Percentiles rank a stretch among this genome's conserved stretches.
Conservation (phyloP, 2,329 filamentous ascomycete genomes). For the Cladosporium cucumerinum region DNA sequence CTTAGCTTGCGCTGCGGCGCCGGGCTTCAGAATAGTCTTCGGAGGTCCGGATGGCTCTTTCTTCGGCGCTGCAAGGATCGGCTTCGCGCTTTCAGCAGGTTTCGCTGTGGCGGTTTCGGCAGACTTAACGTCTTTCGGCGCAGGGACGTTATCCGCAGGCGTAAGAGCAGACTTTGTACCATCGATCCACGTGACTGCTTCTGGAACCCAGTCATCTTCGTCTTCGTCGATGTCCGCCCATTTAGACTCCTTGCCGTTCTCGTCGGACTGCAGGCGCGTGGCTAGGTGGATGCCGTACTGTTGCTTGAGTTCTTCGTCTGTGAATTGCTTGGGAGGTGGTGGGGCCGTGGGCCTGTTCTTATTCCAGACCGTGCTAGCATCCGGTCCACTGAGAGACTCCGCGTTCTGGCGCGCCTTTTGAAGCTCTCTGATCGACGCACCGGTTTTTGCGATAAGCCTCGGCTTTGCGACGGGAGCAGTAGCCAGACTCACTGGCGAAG, state of each 20-base stretch:
- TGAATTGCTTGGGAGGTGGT: slow-evolving; percentile 75
- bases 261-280: slow-evolving; percentile 71
- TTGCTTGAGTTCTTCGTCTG: slow-evolving; percentile 78
- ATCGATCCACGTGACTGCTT: slow-evolving; percentile 83
- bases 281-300: slow-evolving; percentile 85
- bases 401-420: slow-evolving; percentile 36
- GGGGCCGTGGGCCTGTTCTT: slow-evolving; percentile 71
- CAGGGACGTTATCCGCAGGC: slow-evolving; percentile 43
- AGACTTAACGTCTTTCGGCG: slow-evolving; percentile 21
- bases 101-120: slow-evolving; percentile 27
- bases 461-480: slow-evolving; percentile 52
- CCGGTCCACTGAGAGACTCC: slow-evolving; percentile 53
- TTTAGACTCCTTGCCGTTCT: slow-evolving; percentile 70
- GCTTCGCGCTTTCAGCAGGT: slow-evolving; percentile 27
- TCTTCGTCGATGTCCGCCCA: slow-evolving; percentile 91
- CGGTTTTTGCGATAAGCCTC: slow-evolving; percentile 72
- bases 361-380: slow-evolving; percentile 78
- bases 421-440: slow-evolving; percentile 48
- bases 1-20: slow-evolving; percentile 39
- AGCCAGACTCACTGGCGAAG: slow-evolving; percentile 43
- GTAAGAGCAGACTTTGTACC: slow-evolving; percentile 77
- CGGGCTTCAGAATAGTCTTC: slow-evolving; percentile 51
- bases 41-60: slow-evolving; percentile 36
- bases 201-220: slow-evolving; percentile 81
- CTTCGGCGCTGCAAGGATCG: slow-evolving; percentile 31